A percentile compares a stretch with the other conserved stretches of the same genome.
phyloP scores from a whole-genome alignment of 73 alveolate genomes.

The Diophrys sp. region DNA sequence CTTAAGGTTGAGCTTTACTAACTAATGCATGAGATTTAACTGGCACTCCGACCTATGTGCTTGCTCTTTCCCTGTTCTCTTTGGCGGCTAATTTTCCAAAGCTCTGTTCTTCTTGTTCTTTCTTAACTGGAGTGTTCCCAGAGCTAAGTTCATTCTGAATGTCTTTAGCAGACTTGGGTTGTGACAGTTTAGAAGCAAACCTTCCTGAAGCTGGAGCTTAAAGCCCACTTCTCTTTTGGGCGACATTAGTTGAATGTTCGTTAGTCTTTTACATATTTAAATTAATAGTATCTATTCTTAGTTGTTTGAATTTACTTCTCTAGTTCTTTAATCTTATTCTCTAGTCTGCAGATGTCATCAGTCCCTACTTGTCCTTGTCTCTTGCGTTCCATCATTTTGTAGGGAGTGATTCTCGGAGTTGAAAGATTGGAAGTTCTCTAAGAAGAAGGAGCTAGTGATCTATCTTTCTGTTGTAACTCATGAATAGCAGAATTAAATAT shows the following conservation, averaged over 20 bases:
- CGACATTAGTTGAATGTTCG: neutral
- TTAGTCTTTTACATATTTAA: neutral
- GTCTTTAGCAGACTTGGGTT: neutral
- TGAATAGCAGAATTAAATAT: neutral
- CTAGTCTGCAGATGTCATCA: neutral
- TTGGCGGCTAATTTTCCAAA: neutral
- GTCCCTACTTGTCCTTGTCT: neutral
- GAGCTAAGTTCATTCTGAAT: neutral
- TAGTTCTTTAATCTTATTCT: neutral
- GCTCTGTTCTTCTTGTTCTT: neutral
- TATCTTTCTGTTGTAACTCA: neutral
- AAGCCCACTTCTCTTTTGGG: neutral
- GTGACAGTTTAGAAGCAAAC: neutral
- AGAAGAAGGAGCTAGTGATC: too few relatives aligned
- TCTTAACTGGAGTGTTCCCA: neutral
- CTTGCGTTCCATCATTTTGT: neutral
- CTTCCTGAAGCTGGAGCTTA: neutral
- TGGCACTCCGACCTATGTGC: neutral
- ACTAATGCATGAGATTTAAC: too few relatives aligned
- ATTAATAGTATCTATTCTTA: too few relatives aligned
- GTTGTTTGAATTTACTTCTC: neutral
- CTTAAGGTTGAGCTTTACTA: too few relatives aligned
- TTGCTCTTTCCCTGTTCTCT: neutral
- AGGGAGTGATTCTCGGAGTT: neutral
- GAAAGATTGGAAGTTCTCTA: neutral